Percentiles rank a stretch among this genome's conserved stretches.
These are phyloP conservation scores for Ogataea minuta DNA, from an alignment of 805 yeast species.

Conservation along the genomic window DNA sequence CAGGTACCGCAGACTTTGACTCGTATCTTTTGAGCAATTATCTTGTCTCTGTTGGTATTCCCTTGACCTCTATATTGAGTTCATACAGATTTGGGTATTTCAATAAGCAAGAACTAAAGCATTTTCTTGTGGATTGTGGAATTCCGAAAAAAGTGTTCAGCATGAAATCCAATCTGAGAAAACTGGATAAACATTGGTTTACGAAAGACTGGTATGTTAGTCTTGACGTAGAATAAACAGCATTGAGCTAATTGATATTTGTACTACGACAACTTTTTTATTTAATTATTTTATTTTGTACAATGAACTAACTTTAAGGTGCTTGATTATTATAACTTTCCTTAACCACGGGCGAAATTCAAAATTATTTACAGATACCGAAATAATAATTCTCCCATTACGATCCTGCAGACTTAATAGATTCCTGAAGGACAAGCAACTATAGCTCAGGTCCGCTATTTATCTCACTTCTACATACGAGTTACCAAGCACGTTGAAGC, in stretches of 20 bases:
- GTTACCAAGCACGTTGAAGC: background rate
- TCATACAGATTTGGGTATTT: conserved; percentile 57
- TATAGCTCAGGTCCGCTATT: too few relatives aligned
- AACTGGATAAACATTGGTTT: conserved; percentile 42
- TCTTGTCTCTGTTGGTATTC: conserved; percentile 71
- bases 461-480: background rate
- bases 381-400: too few relatives aligned
- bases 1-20: conserved; percentile 49
- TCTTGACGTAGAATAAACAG: conserved; percentile 21
- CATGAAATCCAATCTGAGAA: conserved; percentile 42
- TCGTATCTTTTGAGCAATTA: conserved; percentile 42
- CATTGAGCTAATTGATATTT: too few relatives aligned
- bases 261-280: too few relatives aligned
- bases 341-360: too few relatives aligned
- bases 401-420: too few relatives aligned
- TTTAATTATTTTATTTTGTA: too few relatives aligned
- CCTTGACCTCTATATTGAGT: conserved; percentile 59
- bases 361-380: too few relatives aligned
- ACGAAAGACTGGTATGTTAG: conserved; percentile 22
- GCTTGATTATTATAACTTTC: too few relatives aligned
- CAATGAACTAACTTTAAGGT: too few relatives aligned
- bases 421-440: too few relatives aligned
- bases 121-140: conserved; percentile 69
- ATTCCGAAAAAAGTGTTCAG: conserved; percentile 56
- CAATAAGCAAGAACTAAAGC: conserved; percentile 47